Evolutionary conservation across 202 grass and related monocot genomes (phyloP), one percentile per base, ranked within the genome.

Genomic region (Panicum virgatum): DNA sequence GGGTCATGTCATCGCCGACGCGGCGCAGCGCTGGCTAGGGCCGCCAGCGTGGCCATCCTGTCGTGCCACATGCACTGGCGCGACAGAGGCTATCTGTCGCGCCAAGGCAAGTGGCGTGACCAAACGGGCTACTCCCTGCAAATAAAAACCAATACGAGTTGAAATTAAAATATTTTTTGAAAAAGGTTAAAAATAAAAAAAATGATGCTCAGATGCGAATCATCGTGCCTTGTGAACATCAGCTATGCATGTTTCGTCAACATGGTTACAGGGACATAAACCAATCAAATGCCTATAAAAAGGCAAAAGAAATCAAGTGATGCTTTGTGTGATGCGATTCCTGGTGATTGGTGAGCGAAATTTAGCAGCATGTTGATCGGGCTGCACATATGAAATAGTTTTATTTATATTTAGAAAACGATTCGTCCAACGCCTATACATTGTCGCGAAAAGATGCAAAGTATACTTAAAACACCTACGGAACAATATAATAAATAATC

Each of bases 131-230:
- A n/a, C n/a, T n/a, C n/a, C n/a, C n/a, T n/a, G n/a, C n/a, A n/a
- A n/a, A n/a, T n/a, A n/a, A n/a, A n/a, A n/a, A n/a, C n/a, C n/a
- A n/a, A n/a, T n/a, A n/a, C n/a, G n/a, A n/a, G n/a, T n/a, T n/a
- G n/a, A n/a, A n/a, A n/a, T n/a, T n/a, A n/a, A n/a, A n/a, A n/a
- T n/a, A n/a, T n/a, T n/a, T n/a, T n/a, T n/a, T n/a, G n/a, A n/a
- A n/a, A n/a, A n/a, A n/a, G n/a, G n/a, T n/a, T n/a, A n/a, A n/a
- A n/a, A n/a, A n/a, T n/a, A n/a, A n/a, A n/a, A n/a, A n/a, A n/a
- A n/a, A n/a, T n/a, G n/a, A n/a, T n/a, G n/a, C n/a, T n/a, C 50
- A 32, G n/a, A 69, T 69, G 66, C 66, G 66, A 69, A 69, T 69
- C 66, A 29, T 45, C 40, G 13, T 16, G 22, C 18, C 3, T 10